These are phyloP conservation scores for Symbiodinium pilosum DNA, from an alignment of 73 alveolate genomes.

Conservation along the genomic window DNA sequence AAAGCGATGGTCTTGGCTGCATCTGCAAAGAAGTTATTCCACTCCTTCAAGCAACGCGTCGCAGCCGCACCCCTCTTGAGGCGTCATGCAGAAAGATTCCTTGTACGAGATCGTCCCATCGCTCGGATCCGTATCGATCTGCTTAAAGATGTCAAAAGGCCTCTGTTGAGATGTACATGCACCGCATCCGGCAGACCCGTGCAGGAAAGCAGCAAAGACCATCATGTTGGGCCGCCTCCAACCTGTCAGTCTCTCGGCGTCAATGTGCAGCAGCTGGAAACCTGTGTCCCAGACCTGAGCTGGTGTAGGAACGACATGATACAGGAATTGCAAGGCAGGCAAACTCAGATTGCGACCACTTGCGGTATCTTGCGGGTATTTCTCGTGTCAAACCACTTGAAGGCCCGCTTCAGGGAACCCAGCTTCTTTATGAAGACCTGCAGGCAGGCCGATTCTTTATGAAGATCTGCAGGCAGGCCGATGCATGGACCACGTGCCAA, in stretches of 20 bases:
- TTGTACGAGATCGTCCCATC: slow-evolving; percentile 84
- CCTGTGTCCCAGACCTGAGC: slow-evolving; percentile 77
- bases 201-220: background rate
- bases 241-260: slow-evolving; percentile 65
- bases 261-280: slow-evolving; percentile 59
- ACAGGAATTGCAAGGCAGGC: background rate
- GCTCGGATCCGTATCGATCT: slow-evolving; percentile 71
- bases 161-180: too few species aligned
- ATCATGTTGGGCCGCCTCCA: slow-evolving; percentile 54
- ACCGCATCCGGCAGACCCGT: background rate
- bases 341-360: background rate
- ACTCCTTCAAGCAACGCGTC: too few species aligned
- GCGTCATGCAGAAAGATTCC: background rate
- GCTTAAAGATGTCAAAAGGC: slow-evolving; percentile 90
- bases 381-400: slow-evolving; percentile 85
- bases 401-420: slow-evolving; percentile 90
- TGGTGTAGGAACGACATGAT: background rate
- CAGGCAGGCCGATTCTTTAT: too few species aligned
- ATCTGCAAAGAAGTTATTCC: slow-evolving; percentile 63
- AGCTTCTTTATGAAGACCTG: slow-evolving; percentile 81
- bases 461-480: too few species aligned
- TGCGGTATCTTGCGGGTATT: slow-evolving; percentile 71
- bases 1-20: slow-evolving; percentile 87
- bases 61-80: background rate
- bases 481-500: too few species aligned